Evolutionary conservation across 257 asterid species (phyloP).

Genomic region (Hygrophila difformis): DNA sequence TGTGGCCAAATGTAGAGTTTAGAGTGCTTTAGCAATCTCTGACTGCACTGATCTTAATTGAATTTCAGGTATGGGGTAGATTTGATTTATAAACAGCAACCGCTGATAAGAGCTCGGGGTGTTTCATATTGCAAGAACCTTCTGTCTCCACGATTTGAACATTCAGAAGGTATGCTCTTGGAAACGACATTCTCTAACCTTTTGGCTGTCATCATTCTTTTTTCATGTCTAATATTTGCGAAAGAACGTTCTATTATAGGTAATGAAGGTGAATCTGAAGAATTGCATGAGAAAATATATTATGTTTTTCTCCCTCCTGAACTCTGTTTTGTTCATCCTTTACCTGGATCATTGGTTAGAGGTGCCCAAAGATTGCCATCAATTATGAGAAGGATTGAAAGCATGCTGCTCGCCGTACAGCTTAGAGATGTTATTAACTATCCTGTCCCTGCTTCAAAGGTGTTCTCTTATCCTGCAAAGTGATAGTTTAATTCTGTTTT

Average conservation of each 20-base stretch:
- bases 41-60: too few species aligned
- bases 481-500: conserved; percentile 1
- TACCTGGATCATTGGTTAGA: conserved; percentile 84
- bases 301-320: conserved; percentile 98
- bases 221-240: conserved; percentile 8
- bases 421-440: conserved; percentile 64
- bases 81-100: conserved; percentile 67
- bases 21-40: too few species aligned
- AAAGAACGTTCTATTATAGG: conserved; percentile 29
- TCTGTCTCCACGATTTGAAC: conserved; percentile 90
- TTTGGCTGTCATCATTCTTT: conserved; percentile 16
- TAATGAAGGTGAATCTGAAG: conserved; percentile 60
- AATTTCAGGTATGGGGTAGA: conserved; percentile 80
- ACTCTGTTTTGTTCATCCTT: conserved; percentile 92
- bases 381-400: conserved; percentile 87
- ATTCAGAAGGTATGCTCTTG: conserved; percentile 56
- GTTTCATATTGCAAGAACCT: conserved; percentile 98
- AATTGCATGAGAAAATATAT: conserved; percentile 73
- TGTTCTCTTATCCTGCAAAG: conserved; percentile 13
- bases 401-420: conserved; percentile 94
- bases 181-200: conserved; percentile 9
- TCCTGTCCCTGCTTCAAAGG: conserved; percentile 81
- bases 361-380: conserved; percentile 99
- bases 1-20: too few species aligned
- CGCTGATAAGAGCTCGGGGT: conserved; percentile 92